Percentiles rank a stretch among this genome's conserved stretches.
Evolutionary conservation across 768 basidiomycete genomes (phyloP).

Genomic region (Aureoboletus auriporus): DNA sequence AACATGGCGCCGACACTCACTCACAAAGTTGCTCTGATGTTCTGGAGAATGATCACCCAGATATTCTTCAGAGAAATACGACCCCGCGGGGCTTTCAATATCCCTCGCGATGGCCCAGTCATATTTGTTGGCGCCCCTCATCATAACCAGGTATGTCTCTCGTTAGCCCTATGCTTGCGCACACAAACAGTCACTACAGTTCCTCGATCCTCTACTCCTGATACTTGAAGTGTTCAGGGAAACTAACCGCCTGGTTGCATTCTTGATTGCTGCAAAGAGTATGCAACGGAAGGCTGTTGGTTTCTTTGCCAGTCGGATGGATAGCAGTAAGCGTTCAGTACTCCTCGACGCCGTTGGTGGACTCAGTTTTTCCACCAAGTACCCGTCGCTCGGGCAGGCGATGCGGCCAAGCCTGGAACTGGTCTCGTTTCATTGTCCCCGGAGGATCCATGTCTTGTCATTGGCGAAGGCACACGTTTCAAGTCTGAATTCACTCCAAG

Average conservation of each 20-base stretch:
- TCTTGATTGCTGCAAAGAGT: conserved; percentile 87
- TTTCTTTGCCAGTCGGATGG: conserved; percentile 76
- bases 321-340: conserved; percentile 61
- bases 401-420: conserved; percentile 70
- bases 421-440: conserved; percentile 70
- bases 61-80: conserved; percentile 97
- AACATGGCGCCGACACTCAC: conserved; percentile 23
- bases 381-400: conserved; percentile 89
- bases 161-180: conserved; percentile 3
- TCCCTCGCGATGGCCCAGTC: conserved; percentile 84
- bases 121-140: conserved; percentile 94
- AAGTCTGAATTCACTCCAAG: conserved; percentile 64
- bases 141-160: conserved; percentile 69
- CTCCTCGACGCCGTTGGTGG: not conserved
- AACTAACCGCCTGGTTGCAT: conserved; percentile 74
- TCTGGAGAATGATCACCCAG: conserved; percentile 83
- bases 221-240: conserved; percentile 84
- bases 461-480: conserved; percentile 82
- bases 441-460: conserved; percentile 75
- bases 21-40: conserved; percentile 77
- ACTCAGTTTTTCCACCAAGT: conserved; percentile 45
- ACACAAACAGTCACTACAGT: conserved; percentile 44
- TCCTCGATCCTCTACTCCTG: conserved; percentile 86
- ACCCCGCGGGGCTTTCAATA: conserved; percentile 91
- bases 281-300: conserved; percentile 79